These are phyloP conservation scores for Apiospora aurea DNA, from an alignment of 2,329 filamentous ascomycete species.

Conservation along the genomic window DNA sequence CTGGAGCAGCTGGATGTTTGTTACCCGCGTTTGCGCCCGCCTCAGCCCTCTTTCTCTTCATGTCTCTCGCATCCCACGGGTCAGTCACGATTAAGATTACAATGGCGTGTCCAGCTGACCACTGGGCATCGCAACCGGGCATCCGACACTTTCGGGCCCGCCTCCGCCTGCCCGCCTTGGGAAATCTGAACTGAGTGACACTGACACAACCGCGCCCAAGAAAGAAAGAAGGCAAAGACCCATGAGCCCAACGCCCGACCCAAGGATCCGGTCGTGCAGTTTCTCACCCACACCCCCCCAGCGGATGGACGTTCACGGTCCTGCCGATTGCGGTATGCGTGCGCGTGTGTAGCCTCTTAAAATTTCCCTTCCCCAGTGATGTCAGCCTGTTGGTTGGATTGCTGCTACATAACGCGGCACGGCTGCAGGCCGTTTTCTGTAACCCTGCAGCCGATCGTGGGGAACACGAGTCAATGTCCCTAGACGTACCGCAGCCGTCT, in stretches of 20 bases:
- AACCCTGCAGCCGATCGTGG: constrained; percentile 8
- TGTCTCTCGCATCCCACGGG: not conserved
- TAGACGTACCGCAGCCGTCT: not conserved
- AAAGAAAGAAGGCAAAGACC: not conserved
- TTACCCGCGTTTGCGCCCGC: not conserved
- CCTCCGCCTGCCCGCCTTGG: not conserved
- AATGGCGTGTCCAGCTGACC: constrained; percentile 5
- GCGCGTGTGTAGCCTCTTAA: not conserved
- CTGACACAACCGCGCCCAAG: not conserved
- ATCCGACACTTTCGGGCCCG: not conserved
- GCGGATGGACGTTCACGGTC: not conserved
- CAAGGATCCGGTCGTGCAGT: constrained; percentile 2
- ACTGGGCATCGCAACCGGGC: not conserved
- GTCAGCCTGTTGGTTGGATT: not conserved
- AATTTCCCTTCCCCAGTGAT: constrained; percentile 4
- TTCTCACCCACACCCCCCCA: not conserved
- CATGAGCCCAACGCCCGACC: not conserved
- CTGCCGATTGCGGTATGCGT: not conserved
- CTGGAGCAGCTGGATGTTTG: not conserved
- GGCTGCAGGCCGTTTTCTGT: not conserved
- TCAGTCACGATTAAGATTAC: constrained; percentile 6
- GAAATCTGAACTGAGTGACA: not conserved
- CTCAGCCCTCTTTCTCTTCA: not conserved
- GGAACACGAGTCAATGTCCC: constrained; percentile 18
- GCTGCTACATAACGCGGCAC: constrained; percentile 2